Percentiles rank a stretch among this genome's conserved stretches.
Evolutionary conservation across 306 rosid genomes (phyloP).

Genomic region (Neltuma alba): DNA sequence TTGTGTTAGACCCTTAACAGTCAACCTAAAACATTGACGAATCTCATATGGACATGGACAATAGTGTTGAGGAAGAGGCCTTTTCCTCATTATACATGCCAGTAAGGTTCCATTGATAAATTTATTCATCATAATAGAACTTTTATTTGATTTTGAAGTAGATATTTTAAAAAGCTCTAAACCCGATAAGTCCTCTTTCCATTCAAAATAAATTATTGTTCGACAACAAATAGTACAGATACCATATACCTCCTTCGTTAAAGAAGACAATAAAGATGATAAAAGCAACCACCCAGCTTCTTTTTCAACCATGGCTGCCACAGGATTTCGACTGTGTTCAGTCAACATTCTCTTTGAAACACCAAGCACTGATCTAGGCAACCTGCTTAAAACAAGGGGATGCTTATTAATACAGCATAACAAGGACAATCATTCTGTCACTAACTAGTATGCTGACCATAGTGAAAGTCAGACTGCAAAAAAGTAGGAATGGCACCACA

Average conservation of each 20-base stretch:
- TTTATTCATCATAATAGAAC: background rate
- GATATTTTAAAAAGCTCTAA: background rate
- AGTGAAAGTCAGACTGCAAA: conserved; percentile 27
- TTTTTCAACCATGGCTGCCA: conserved; percentile 74
- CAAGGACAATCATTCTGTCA: background rate
- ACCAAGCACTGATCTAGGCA: conserved; percentile 83
- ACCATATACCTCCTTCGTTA: conserved; percentile 82
- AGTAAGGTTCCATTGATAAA: background rate
- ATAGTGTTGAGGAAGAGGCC: background rate
- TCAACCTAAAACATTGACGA: no score
- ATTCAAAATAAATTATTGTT: conserved; percentile 3
- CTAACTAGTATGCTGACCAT: conserved; percentile 7
- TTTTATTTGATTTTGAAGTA: background rate
- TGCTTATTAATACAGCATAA: conserved; percentile 23
- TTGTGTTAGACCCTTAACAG: background rate
- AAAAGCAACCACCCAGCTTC: conserved; percentile 99
- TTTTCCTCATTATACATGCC: background rate
- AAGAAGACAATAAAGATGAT: conserved; percentile 83
- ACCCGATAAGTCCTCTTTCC: background rate
- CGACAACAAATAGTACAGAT: conserved; percentile 20
- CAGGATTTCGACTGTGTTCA: conserved; percentile 74
- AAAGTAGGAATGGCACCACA: background rate
- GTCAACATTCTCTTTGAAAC: conserved; percentile 86
- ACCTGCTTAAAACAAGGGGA: conserved; percentile 49
- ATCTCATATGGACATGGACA: background rate